Conservation (phyloP, 129 eudicot genomes). For the Heracleum sosnowskyi region DNA sequence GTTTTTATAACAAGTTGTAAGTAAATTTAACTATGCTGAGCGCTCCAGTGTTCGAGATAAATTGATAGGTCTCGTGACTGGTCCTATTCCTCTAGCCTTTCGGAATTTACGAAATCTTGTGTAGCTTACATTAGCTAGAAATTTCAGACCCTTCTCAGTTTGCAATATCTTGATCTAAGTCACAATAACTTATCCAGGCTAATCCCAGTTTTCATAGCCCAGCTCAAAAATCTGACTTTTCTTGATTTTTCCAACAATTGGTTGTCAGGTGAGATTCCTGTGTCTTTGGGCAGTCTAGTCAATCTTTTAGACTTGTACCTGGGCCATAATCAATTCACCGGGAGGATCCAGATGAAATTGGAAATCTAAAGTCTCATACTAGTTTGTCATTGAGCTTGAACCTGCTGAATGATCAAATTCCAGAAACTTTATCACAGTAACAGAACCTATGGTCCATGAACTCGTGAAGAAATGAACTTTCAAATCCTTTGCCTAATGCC, state of each 20-base stretch:
- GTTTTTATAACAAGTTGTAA: neutral
- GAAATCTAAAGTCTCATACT: slow-evolving; percentile 48
- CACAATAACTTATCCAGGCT: slow-evolving; percentile 53
- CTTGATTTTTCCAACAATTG: slow-evolving; percentile 62
- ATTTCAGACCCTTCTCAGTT: slow-evolving; percentile 28
- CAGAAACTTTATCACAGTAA: slow-evolving; percentile 49
- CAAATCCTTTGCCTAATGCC: slow-evolving; percentile 55
- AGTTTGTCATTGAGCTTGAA: slow-evolving; percentile 55
- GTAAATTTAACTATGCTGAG: slow-evolving; percentile 45
- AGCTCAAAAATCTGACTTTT: slow-evolving; percentile 33
- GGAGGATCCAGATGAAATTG: slow-evolving; percentile 49
- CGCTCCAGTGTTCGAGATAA: slow-evolving; percentile 76
- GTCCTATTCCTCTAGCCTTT: slow-evolving; percentile 52
- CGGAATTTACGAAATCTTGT: slow-evolving; percentile 36
- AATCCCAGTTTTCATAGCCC: slow-evolving; percentile 48
- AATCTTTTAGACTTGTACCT: slow-evolving; percentile 56
- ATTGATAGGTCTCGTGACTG: slow-evolving; percentile 64
- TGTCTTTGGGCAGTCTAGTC: slow-evolving; percentile 40
- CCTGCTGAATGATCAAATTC: slow-evolving; percentile 61
- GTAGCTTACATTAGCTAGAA: slow-evolving; percentile 54
- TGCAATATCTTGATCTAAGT: slow-evolving; percentile 74
- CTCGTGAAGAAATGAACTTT: slow-evolving; percentile 56
- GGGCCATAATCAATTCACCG: slow-evolving; percentile 53
- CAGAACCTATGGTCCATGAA: slow-evolving; percentile 67
- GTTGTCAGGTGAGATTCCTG: slow-evolving; percentile 61